Base-by-base conservation (phyloP, 2,329 filamentous ascomycete genomes). In the Colletotrichum lini region DNA sequence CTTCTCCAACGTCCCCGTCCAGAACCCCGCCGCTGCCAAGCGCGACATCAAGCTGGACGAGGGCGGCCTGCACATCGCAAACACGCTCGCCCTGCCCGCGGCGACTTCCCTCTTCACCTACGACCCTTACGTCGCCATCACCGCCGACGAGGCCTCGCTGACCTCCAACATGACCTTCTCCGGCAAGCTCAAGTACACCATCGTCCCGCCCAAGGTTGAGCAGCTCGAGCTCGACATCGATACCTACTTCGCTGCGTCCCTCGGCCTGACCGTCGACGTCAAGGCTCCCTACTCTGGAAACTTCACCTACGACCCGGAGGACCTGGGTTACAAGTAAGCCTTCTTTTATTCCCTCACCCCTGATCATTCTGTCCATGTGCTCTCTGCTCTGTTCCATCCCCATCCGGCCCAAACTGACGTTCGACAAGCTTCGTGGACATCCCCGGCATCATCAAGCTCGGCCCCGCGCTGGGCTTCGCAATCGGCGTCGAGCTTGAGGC, bases 161-260 rank as follows among this genome's bases (percentile, higher is more conserved):
- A 62, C 65, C 58, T 74, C 75, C 65, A 70, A 73, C 61, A 72
- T 76, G 45, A 72, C 70, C 35, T 76, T 76, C 52, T 74, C 74
- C 54, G 75, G 75, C 47, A 73, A 73, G 49, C 63, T 75, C 4
- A 73, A 75, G 49, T 76, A 74, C 72, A 67, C 72, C 50, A 44
- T 76, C 56, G 44, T 75, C 23, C 65, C 70, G 8, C 73, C 69
- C 57, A 62, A 49, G 67, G 72, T 76, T 4, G 72, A 73, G 59
- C 62, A 75, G 53, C 73, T 76, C 50, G 72, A 73, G 44, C 68
- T 75, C 67, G 74, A 76, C 57, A 61, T 76, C 49, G 72, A 76
- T 59, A 75, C 75, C 49, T 70, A 60, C 56, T 73, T 76, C 26
- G 59, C 53, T 18, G 74, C 74, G 50, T 57, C 60, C 47, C 72